Base-by-base conservation (phyloP, 106 monocot species). In the Acorus gramineus region DNA sequence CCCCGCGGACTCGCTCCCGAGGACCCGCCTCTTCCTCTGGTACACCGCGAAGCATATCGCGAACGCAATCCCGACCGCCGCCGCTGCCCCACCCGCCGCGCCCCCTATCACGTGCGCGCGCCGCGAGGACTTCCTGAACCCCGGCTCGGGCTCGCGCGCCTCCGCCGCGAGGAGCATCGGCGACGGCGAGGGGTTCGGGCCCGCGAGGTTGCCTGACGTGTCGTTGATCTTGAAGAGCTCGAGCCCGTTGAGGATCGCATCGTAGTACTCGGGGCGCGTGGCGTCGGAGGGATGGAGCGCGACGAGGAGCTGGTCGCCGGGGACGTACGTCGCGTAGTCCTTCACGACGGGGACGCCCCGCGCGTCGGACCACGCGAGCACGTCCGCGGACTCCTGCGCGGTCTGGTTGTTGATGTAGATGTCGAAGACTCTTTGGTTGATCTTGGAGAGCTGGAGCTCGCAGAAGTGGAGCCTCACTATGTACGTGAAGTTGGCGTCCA, bases 391-490 rank as follows among this genome's bases (percentile, higher is more conserved):
- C 0, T 56, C 65, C 67, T 83, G 59, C 3, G 91, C 96, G 4
- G 91, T 96, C 74, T 76, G 73, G 73, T 96, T 96, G 78, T 91
- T 88, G 47, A 96, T 45, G 63, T 67, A 83, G 49, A 96, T 78
- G 57, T 87, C 80, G 55, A 96, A 96, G 3, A 81, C 87, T 50
- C 96, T 62, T 75, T 90, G 91, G 56, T 91, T 91, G 60, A 76
- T 11, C 68, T 82, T 85, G 42, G 57, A 63, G 14, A 81, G 13
- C 60, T 71, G 56, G 4, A 84, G 56, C 81, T 96, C 96, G 54
- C 96, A 96, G 61, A 96, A 85, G 50, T 96, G 95, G 65, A 96
- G 73, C 66, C 95, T 77, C 5, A 87, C 82, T 46, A 96, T 8
- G 49, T 96, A 96, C 11, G 84, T 96, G 80, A 84, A 96, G 50